Conservation (phyloP, 1,284 basidiomycete species). For the Singerocomus rubriflavus region DNA sequence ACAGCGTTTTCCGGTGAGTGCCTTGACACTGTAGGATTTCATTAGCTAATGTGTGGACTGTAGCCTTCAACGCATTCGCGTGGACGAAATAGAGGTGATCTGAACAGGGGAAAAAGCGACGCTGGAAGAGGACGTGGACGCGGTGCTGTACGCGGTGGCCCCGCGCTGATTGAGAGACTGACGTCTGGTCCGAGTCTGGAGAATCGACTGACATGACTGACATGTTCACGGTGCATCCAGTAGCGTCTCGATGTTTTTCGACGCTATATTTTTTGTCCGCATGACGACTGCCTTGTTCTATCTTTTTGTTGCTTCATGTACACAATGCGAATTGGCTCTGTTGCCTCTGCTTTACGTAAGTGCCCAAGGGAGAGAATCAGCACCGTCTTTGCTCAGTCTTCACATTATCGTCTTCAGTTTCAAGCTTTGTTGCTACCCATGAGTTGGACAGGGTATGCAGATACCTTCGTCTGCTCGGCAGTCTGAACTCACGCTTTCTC, state of each 20-base stretch:
- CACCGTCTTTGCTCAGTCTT: neutral
- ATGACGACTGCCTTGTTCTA: neutral
- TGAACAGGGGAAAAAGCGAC: conserved; percentile 20
- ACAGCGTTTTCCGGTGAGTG: conserved; percentile 21
- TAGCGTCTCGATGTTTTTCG: neutral
- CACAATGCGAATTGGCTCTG: neutral
- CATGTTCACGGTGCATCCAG: neutral
- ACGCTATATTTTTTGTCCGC: neutral
- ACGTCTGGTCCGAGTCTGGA: conserved; percentile 15
- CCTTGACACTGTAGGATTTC: neutral
- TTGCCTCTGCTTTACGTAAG: conserved; percentile 23
- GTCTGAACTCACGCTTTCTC: conserved; percentile 5
- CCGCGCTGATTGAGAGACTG: conserved; percentile 21
- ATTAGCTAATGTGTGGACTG: conserved; percentile 3
- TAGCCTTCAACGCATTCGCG: conserved; percentile 17
- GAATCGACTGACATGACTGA: conserved; percentile 19
- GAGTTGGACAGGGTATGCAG: conserved; percentile 50
- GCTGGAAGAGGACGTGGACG: conserved; percentile 25
- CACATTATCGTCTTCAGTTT: neutral
- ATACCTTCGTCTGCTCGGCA: neutral
- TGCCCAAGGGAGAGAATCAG: neutral
- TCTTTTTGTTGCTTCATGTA: conserved; percentile 1
- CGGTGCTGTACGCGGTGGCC: conserved; percentile 15
- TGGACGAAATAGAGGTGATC: conserved; percentile 23
- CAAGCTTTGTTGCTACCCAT: conserved; percentile 23